These are phyloP conservation scores for Chaetothyriales sp. DNA, from an alignment of 2,329 filamentous ascomycete genomes.

Conservation along the genomic window DNA sequence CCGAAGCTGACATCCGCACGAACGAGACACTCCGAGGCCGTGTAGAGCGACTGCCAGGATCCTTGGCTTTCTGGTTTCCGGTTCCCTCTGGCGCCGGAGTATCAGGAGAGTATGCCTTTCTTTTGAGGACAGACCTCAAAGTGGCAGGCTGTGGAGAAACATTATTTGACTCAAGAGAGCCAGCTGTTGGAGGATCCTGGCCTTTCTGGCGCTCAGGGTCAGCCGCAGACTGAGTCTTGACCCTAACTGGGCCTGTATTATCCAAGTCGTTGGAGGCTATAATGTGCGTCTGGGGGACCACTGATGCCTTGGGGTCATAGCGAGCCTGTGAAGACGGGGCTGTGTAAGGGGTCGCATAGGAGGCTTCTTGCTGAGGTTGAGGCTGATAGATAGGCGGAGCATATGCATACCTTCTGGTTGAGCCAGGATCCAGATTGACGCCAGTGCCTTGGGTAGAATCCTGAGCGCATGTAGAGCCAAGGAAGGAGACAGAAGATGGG, in stretches of 20 bases:
- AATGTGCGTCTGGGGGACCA: slow-evolving; percentile 9
- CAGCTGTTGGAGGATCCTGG: neutral
- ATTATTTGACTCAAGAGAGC: neutral
- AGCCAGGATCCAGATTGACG: neutral
- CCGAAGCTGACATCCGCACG: slow-evolving; percentile 16
- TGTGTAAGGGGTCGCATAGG: slow-evolving; percentile 3
- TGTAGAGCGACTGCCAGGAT: slow-evolving; percentile 2
- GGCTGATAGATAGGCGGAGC: neutral
- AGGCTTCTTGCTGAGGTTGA: neutral
- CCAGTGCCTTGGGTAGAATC: neutral
- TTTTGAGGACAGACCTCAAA: slow-evolving; percentile 14
- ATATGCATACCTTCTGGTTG: neutral
- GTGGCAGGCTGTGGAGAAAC: slow-evolving; percentile 9
- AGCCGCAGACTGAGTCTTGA: neutral
- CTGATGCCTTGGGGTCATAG: slow-evolving; percentile 15
- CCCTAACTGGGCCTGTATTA: neutral
- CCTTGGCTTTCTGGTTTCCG: slow-evolving; percentile 5
- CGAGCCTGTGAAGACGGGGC: slow-evolving; percentile 11
- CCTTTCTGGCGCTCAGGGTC: neutral
- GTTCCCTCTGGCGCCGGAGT: slow-evolving; percentile 3
- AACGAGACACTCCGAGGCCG: slow-evolving; percentile 11
- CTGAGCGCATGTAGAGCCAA: neutral
- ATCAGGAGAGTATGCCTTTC: slow-evolving; percentile 9
- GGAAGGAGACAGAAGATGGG: neutral
- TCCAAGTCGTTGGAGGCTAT: slow-evolving; percentile 12